Base-by-base conservation (phyloP, 805 yeast species). In the Saccharomycopsis lassenensis region DNA sequence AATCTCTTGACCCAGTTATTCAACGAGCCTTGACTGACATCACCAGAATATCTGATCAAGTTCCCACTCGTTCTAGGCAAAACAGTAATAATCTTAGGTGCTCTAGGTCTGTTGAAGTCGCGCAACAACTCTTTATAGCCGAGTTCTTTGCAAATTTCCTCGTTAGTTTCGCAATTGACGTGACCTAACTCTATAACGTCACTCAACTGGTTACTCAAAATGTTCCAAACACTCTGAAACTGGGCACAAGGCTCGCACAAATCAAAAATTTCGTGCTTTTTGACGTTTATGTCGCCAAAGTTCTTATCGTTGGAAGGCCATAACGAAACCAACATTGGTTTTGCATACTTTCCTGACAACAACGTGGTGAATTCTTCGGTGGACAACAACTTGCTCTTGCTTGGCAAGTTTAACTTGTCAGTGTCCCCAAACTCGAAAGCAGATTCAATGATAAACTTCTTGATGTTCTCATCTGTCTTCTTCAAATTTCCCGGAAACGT, bases 281-380 rank as follows among this genome's bases (percentile, higher is more conserved):
- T 63, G 10, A 52, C 48, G 11, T 49, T 46, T 15, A 48, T 40
- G 5, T 44, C 48, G 35, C 59, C 57, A 23, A 63, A 54, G 26
- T 55, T 57, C 2, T 50, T 44, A 31, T 64, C 61, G 4, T 64
- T 54, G 2, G 74, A 56, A 2, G 87, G 86, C 72, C 80, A 79
- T 41, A 81, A 74, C 11, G 81, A 67, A 3, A 81, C 63, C 43
- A 81, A 56, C 36, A 61, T 55, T 2, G 89, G 82, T 19, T 57
- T 56, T 5, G 50, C 50, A 12, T 66, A 61, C 7, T 49, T 49
- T 1, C 84, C 83, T 0, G 69, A 68, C 7, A 78, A 56, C 4
- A 75, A 46, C 10, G 62, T 54, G 30, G 74, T 39, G 47, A 78
- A 49, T 10, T 63, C 59, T 35, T 60, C 62, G 1, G 65, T 58